phyloP scores from a whole-genome alignment of 768 basidiomycete genomes.

The Psilocybe cyanescens region DNA sequence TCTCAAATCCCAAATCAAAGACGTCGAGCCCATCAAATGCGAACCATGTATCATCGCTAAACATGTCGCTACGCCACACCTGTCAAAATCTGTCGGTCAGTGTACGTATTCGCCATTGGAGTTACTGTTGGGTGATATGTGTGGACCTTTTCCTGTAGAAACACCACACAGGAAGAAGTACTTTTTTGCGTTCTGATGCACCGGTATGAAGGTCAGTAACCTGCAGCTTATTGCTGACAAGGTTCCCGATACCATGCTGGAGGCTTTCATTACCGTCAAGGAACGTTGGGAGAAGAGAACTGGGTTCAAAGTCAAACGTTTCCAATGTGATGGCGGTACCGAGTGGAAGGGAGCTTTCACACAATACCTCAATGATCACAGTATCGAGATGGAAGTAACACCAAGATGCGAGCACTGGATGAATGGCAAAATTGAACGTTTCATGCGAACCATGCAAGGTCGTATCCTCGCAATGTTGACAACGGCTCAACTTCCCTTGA shows the following conservation, averaged over 20 bases:
- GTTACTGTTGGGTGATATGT: background rate
- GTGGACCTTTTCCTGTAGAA: background rate
- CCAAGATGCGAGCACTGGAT: conserved; percentile 18
- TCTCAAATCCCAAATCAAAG: background rate
- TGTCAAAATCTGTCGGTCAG: background rate
- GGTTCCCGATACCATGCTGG: background rate
- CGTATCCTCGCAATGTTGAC: background rate
- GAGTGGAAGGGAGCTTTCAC: too few species aligned
- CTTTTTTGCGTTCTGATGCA: background rate
- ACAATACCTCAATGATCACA: background rate
- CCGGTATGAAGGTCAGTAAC: background rate
- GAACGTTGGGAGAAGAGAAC: conserved; percentile 12
- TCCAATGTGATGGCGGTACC: background rate
- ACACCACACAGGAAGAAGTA: background rate
- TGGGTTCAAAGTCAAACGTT: conserved; percentile 1
- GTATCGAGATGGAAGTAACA: conserved; percentile 8
- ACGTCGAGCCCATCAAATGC: background rate
- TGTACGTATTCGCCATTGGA: background rate
- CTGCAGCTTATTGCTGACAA: conserved; percentile 5
- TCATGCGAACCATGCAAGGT: conserved; percentile 9
- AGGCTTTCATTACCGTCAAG: background rate
- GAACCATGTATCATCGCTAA: conserved; percentile 12
- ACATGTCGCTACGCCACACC: conserved; percentile 4
- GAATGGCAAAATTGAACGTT: conserved; percentile 16
- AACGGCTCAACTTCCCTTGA: background rate